Percentiles rank a stretch among this genome's conserved stretches.
Conservation (phyloP, 768 basidiomycete genomes). For the Inosperma sp. region DNA sequence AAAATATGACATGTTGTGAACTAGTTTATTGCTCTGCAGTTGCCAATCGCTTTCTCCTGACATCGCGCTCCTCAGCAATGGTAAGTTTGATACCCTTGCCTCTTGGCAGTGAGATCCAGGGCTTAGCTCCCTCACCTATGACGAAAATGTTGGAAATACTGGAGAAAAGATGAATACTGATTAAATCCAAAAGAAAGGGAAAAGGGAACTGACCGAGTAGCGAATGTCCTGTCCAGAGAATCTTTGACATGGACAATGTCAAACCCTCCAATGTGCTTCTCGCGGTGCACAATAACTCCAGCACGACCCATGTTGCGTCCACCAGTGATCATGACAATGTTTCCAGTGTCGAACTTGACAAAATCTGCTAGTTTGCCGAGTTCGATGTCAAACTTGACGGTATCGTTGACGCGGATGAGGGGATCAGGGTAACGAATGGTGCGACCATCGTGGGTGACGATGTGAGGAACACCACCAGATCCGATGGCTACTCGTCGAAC, state of each 20-base stretch:
- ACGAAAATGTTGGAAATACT: constrained; percentile 98
- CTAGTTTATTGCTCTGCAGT: constrained; percentile 58
- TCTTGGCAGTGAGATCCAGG: constrained; percentile 95
- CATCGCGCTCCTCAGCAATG: constrained; percentile 94
- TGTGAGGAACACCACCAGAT: constrained; percentile 88
- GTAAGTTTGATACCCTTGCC: constrained; percentile 98
- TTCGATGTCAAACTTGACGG: constrained; percentile 94
- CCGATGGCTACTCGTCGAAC: constrained; percentile 91
- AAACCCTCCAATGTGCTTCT: constrained; percentile 97
- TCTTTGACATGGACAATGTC: constrained; percentile 99
- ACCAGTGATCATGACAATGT: constrained; percentile 96
- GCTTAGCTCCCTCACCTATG: constrained; percentile 92
- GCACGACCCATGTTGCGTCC: constrained; percentile 99
- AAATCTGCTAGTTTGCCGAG: constrained; percentile 90
- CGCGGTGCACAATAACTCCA: constrained; percentile 92
- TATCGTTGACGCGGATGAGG: constrained; percentile 91
- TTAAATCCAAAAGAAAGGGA: background rate
- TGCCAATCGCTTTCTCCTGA: constrained; percentile 82
- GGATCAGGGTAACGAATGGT: constrained; percentile 99
- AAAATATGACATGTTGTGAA: constrained; percentile 18
- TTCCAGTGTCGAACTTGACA: constrained; percentile 95
- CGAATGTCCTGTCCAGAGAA: constrained; percentile 90
- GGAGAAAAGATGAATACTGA: constrained; percentile 7
- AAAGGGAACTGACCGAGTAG: constrained; percentile 73
- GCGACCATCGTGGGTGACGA: constrained; percentile 98